These are phyloP conservation scores for Mrakia frigida DNA, from an alignment of 768 basidiomycete species.

Conservation along the genomic window DNA sequence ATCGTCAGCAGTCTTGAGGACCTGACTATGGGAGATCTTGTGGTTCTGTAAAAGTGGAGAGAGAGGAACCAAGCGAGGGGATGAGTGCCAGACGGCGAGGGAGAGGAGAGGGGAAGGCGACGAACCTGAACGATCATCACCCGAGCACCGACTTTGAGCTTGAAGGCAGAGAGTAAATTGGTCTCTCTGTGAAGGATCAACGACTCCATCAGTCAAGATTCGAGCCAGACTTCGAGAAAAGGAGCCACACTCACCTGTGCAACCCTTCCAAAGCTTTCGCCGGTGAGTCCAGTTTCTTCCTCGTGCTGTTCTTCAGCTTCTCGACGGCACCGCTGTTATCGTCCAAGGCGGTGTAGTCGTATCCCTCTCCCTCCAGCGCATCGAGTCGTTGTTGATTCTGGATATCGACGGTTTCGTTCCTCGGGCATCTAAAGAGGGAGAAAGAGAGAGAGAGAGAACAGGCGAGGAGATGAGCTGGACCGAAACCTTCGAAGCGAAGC, in stretches of 20 bases:
- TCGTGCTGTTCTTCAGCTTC: background rate
- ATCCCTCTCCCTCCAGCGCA: background rate
- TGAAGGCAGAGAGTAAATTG: background rate
- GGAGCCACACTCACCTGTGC: background rate
- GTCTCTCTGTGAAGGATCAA: background rate
- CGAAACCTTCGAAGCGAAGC: background rate
- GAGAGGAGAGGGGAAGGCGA: too few relatives aligned
- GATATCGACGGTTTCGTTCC: background rate
- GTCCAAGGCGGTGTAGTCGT: background rate
- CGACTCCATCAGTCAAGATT: background rate
- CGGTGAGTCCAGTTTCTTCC: background rate
- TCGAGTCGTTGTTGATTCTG: background rate
- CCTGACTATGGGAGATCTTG: background rate
- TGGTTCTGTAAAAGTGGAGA: background rate
- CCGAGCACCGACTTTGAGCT: slow-evolving; percentile 1
- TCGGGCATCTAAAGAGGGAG: background rate
- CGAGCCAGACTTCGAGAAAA: background rate
- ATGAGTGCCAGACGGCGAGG: background rate
- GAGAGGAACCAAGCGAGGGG: background rate
- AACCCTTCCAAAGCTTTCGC: background rate
- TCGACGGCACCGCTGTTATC: background rate
- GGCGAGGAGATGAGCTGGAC: background rate
- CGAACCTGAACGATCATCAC: slow-evolving; percentile 7
- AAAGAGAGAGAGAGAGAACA: background rate
- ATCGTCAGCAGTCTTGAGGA: background rate